A percentile compares a stretch with the other conserved stretches of the same genome.
phyloP scores from a whole-genome alignment of 768 basidiomycete species.

The Tylopilus intermedius region DNA sequence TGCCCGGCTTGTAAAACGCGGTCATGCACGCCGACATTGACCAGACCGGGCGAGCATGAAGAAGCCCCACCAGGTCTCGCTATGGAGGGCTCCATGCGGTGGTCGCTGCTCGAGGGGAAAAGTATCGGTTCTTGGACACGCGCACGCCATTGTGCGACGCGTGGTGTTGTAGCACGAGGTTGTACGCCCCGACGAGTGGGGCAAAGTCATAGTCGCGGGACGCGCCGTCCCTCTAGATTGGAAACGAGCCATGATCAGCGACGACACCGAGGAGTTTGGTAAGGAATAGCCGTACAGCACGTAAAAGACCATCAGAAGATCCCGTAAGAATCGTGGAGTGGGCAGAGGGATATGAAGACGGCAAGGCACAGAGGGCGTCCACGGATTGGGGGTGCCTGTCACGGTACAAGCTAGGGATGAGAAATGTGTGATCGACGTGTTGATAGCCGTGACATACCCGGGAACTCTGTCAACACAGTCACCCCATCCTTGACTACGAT shows the following conservation, averaged over 20 bases:
- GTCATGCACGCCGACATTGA: constrained; percentile 55
- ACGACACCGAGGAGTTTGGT: constrained; percentile 88
- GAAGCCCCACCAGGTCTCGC: constrained; percentile 46
- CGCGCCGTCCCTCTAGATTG: constrained; percentile 64
- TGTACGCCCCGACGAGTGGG: constrained; percentile 43
- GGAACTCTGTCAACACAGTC: constrained; percentile 90
- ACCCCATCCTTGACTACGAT: constrained; percentile 80
- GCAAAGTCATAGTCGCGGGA: constrained; percentile 37
- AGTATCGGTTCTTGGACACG: constrained; percentile 48
- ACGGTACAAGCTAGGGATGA: constrained; percentile 14
- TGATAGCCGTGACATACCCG: constrained; percentile 47
- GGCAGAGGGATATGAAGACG: constrained; percentile 53
- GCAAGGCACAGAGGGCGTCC: constrained; percentile 77
- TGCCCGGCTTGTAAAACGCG: constrained; percentile 54
- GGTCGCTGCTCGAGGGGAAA: constrained; percentile 35
- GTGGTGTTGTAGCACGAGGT: constrained; percentile 42
- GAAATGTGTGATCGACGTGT: neutral
- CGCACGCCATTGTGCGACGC: constrained; percentile 41
- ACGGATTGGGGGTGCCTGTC: constrained; percentile 92
- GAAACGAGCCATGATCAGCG: constrained; percentile 88
- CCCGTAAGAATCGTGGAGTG: constrained; percentile 79
- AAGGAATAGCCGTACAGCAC: constrained; percentile 82
- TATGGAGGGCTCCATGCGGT: constrained; percentile 26
- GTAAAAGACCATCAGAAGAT: constrained; percentile 86
- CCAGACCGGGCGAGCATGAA: constrained; percentile 47